phyloP scores from a whole-genome alignment of 2,329 filamentous ascomycete species.

The Cladosporium sp. region DNA sequence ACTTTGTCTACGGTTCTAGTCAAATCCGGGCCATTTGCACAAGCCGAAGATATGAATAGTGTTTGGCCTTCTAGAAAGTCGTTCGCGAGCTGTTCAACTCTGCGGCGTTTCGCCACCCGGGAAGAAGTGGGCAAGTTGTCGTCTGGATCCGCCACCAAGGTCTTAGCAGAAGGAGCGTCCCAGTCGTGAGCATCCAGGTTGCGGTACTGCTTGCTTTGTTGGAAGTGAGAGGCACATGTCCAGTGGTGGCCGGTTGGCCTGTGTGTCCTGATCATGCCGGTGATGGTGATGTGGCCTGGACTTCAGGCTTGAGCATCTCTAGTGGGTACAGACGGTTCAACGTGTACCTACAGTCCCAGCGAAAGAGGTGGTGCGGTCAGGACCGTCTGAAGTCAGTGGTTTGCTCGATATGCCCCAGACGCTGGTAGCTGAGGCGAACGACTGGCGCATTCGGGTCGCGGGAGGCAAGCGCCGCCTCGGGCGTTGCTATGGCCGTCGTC shows the following conservation, averaged over 20 bases:
- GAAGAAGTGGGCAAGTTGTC: slow-evolving; percentile 51
- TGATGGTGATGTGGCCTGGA: not conserved
- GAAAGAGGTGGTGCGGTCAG: not conserved
- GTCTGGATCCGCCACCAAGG: slow-evolving; percentile 56
- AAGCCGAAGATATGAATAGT: slow-evolving; percentile 57
- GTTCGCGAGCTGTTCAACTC: slow-evolving; percentile 58
- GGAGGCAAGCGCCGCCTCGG: not conserved
- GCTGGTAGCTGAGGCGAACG: not conserved
- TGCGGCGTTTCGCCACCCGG: slow-evolving; percentile 47
- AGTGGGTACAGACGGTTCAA: not conserved
- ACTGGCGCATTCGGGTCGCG: not conserved
- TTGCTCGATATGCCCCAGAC: not conserved
- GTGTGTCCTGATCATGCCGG: slow-evolving; percentile 27
- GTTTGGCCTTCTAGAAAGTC: slow-evolving; percentile 55
- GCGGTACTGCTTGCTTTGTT: slow-evolving; percentile 26
- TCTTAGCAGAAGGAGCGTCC: slow-evolving; percentile 27
- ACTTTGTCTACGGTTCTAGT: slow-evolving; percentile 22
- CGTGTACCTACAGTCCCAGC: not conserved
- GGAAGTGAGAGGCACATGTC: slow-evolving; percentile 28
- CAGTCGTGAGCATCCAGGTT: slow-evolving; percentile 23
- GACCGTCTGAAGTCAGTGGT: not conserved
- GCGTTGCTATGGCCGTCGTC: slow-evolving; percentile 1
- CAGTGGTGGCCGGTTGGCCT: slow-evolving; percentile 27
- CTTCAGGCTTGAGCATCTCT: not conserved
- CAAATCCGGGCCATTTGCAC: slow-evolving; percentile 10